Evolutionary conservation across 129 eudicot genomes (phyloP).

Genomic region (Chrysanthemum makinoi): DNA sequence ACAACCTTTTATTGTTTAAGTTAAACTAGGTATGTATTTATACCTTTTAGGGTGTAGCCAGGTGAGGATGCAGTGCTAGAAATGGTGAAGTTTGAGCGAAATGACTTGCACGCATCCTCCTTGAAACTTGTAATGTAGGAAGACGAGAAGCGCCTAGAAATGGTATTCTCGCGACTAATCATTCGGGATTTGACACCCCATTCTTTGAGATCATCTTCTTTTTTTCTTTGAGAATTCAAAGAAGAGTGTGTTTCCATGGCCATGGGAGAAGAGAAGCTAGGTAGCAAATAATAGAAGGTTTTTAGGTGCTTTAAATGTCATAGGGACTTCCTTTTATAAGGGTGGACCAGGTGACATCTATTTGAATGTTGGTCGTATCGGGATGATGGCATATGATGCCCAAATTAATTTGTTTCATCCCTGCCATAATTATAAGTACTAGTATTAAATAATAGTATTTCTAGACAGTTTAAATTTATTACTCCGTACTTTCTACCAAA

Average conservation of each 20-base stretch:
- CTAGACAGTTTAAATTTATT: no score
- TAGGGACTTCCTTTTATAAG: conserved; percentile 26
- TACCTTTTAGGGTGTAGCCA: conserved; percentile 75
- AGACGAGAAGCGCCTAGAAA: conserved; percentile 76
- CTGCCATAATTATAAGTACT: no score
- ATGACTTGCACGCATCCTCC: conserved; percentile 59
- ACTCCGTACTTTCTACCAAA: no score
- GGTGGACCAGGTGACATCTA: conserved; percentile 28
- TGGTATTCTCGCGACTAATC: conserved; percentile 68
- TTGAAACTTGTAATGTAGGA: conserved; percentile 61
- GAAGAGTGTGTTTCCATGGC: conserved; percentile 45
- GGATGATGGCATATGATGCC: conserved; percentile 21
- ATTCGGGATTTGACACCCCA: conserved; percentile 67
- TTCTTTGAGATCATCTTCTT: conserved; percentile 56
- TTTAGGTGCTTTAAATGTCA: conserved; percentile 18
- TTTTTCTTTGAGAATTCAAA: conserved; percentile 26
- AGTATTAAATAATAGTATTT: no score
- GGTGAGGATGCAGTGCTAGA: conserved; percentile 95
- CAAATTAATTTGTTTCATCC: not conserved
- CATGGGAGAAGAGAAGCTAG: conserved; percentile 15
- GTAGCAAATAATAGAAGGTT: conserved; percentile 8
- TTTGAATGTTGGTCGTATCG: conserved; percentile 29
- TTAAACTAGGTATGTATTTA: not conserved
- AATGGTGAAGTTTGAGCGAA: conserved; percentile 63
- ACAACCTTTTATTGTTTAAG: not conserved